A percentile compares a stretch with the other conserved stretches of the same genome.
Evolutionary conservation across 2,329 filamentous ascomycete genomes (phyloP).

Genomic region (Knufia petricola): DNA sequence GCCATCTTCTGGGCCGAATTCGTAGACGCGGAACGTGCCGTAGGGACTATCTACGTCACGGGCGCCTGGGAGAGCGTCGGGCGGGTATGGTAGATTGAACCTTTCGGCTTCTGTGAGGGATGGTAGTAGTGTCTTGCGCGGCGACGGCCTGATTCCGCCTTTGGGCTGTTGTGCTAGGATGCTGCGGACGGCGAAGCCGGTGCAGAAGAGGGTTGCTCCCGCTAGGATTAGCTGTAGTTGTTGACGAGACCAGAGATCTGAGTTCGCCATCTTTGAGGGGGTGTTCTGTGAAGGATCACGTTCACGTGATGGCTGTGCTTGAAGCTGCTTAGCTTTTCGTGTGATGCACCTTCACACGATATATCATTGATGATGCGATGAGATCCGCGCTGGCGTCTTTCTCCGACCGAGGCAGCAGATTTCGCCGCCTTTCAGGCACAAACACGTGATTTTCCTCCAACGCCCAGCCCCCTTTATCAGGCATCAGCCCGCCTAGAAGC

Average conservation of each 20-base stretch:
- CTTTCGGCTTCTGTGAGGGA: constrained; percentile 30
- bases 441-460: background rate
- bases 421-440: background rate
- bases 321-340: too few relatives aligned
- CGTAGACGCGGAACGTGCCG: constrained; percentile 63
- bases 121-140: constrained; percentile 28
- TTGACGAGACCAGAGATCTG: background rate
- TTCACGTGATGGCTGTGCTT: too few relatives aligned
- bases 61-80: constrained; percentile 58
- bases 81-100: constrained; percentile 51
- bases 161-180: background rate
- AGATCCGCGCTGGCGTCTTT: too few relatives aligned
- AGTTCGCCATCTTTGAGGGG: background rate
- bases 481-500: background rate
- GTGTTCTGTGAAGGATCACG: too few relatives aligned
- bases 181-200: background rate
- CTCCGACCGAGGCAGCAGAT: background rate
- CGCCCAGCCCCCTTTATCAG: background rate
- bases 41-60: constrained; percentile 55
- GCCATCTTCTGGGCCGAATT: constrained; percentile 66
- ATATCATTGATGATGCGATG: too few relatives aligned
- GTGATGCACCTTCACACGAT: too few relatives aligned
- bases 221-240: constrained; percentile 4
- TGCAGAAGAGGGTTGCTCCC: constrained; percentile 8
- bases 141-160: constrained; percentile 25